Conservation (phyloP, 2,329 filamentous ascomycete genomes). For the Fusarium ramigenum region DNA sequence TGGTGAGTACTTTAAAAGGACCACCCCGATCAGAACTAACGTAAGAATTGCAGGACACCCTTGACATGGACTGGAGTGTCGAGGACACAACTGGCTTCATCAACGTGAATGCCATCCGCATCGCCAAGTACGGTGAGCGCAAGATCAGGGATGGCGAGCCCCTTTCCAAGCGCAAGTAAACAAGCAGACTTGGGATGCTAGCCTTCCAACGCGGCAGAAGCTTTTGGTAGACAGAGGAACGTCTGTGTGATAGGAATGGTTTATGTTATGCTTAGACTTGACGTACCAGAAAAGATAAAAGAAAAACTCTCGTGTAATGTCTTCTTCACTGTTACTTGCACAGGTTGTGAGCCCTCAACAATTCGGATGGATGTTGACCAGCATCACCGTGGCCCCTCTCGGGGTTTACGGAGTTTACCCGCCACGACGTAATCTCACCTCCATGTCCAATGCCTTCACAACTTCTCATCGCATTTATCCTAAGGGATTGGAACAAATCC, state of each 20-base stretch:
- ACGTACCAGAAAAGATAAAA: not conserved
- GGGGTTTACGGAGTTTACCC: slow-evolving; percentile 31
- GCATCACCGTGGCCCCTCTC: not conserved
- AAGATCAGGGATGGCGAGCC: not conserved
- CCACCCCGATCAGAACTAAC: not conserved
- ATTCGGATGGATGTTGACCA: not conserved
- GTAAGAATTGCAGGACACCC: not conserved
- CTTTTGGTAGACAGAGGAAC: not conserved
- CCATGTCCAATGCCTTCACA: not conserved
- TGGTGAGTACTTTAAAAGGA: not conserved
- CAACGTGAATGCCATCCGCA: not conserved
- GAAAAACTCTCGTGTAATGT: not conserved
- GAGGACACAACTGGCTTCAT: not conserved
- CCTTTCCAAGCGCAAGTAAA: not conserved
- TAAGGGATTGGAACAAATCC: not conserved
- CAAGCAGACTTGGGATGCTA: not conserved
- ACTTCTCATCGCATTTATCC: not conserved
- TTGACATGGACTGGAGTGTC: not conserved
- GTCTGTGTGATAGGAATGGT: not conserved
- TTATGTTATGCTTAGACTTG: not conserved
- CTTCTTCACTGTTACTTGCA: not conserved
- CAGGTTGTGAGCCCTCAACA: not conserved
- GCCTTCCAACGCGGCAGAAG: not conserved
- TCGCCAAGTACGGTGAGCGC: not conserved
- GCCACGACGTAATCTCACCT: slow-evolving; percentile 14